Base-by-base conservation (phyloP, 805 yeast species). In the Kodamaea neixiangensis region DNA sequence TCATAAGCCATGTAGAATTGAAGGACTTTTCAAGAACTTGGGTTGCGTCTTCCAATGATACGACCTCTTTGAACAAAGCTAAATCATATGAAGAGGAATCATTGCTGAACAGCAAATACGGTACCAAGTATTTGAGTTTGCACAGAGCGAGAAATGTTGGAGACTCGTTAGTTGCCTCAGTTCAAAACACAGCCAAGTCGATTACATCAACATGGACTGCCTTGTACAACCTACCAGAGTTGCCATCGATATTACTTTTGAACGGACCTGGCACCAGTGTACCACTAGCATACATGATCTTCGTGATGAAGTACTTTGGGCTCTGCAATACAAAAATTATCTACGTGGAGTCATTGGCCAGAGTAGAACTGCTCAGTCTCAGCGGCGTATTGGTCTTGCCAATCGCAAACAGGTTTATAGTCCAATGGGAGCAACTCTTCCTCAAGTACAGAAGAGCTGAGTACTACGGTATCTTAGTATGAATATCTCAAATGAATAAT, bases 201-300 rank as follows among this genome's bases (percentile, higher is more conserved):
- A 63, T 72, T 29, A 37, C 49, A 3, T 61, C 67, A 5, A 63
- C 75, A 1, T 54, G 72, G 2, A 20, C 47, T 1, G 51, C 58
- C 9, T 60, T 80, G 18, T 31, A 68, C 7, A 22, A 29, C 1
- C 48, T 72, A 6, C 65, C 72, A 0, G 52, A 55, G 44, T 49
- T 61, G 10, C 76, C 86, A 66, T 44, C 79, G 29, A 66, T 80
- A 1, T 62, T 85, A 18, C 62, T 86, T 13, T 59, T 81, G 52
- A 89, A 89, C 61, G 97, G 97, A 2, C 97, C 92, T 3, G 97
- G 91, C 0, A 86, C 94, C 1, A 72, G 87, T 19, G 89, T 88
- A 2, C 86, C 92, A 2, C 63, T 89, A 20, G 85, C 88, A 17
- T 78, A 80, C 49, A 70, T 80, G 1, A 61, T 84, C n/a, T 80